Evolutionary conservation across 1,284 basidiomycete species (phyloP), one percentile per base, ranked within the genome.

Genomic region (Dichomitus squalens): DNA sequence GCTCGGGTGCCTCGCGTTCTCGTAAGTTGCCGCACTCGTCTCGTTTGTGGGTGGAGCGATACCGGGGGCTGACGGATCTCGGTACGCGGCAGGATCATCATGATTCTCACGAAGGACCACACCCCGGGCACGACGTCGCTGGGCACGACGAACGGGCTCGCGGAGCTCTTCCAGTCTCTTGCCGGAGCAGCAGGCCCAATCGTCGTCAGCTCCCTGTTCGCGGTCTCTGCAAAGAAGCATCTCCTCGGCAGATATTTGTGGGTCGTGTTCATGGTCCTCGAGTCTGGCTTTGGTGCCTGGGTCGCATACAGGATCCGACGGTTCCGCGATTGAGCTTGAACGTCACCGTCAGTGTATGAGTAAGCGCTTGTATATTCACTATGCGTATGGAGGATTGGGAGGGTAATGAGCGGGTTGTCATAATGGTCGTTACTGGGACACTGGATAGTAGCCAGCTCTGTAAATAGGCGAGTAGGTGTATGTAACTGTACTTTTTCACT

Each of bases 91-190:
- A 88, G 86, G 9, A 66, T 84, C 36, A 85, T 81, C 68, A 82
- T 88, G 79, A 76, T 89, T 29, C 72, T 89, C 16, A 76, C 80
- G 23, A 84, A 84, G 61, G 78, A 83, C 43, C 74, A 80, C 49
- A 73, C 79, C 0, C 86, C 85, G 0, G 78, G 72, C 8, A 72
- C 80, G 4, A 73, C 75, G 12, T 77, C 79, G n/a, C 73, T 89
- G 16, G 86, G 85, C 0, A 77, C 80, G 48, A 80, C 81, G 2
- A 88, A 87, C 61, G 87, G 86, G 4, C 69, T 88, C n/a, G 78
- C 85, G 0, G 85, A 87, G 64, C 78, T 85, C 49, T 71, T 77
- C 7, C 83, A 86, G 76, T 82, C 81, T 54, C 66, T 79, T 3
- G 77, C 84, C 16, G 78, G 82, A 33, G 78, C 84, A 0, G 64